Conservation (phyloP, 2,329 filamentous ascomycete genomes). For the Cercospora citrullina region DNA sequence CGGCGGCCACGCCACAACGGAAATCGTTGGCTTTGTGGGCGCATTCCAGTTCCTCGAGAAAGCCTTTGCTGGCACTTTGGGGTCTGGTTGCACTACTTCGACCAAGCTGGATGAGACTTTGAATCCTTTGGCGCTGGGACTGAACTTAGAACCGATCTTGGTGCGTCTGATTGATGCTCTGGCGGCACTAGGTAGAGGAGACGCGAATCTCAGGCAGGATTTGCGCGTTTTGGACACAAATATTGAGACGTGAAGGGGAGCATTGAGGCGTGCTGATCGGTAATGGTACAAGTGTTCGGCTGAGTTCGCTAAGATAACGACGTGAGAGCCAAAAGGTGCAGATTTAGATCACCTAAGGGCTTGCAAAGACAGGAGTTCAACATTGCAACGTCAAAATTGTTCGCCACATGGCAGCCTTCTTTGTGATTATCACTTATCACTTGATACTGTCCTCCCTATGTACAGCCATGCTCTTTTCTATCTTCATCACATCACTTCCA, state of each 20-base stretch:
- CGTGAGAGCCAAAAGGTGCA: background rate
- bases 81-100: constrained; percentile 26
- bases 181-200: constrained; percentile 23
- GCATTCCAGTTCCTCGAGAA: constrained; percentile 30
- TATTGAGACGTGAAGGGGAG: background rate
- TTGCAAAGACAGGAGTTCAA: background rate
- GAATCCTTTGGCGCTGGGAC: constrained; percentile 30
- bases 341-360: background rate
- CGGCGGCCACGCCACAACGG: constrained; percentile 34
- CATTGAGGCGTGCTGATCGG: background rate
- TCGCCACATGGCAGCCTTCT: background rate
- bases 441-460: background rate
- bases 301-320: background rate
- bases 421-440: background rate
- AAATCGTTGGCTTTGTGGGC: constrained; percentile 30
- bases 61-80: constrained; percentile 31
- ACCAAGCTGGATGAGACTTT: constrained; percentile 26
- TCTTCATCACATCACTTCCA: background rate
- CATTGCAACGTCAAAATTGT: background rate
- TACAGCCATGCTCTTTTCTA: background rate
- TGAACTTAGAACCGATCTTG: constrained; percentile 32
- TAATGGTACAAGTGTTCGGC: background rate
- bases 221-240: background rate
- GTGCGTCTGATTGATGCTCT: constrained; percentile 28
- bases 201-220: constrained; percentile 23